Evolutionary conservation across 2,329 filamentous ascomycete species (phyloP), one percentile per base, ranked within the genome.

Genomic region (Aspergillus ustus): DNA sequence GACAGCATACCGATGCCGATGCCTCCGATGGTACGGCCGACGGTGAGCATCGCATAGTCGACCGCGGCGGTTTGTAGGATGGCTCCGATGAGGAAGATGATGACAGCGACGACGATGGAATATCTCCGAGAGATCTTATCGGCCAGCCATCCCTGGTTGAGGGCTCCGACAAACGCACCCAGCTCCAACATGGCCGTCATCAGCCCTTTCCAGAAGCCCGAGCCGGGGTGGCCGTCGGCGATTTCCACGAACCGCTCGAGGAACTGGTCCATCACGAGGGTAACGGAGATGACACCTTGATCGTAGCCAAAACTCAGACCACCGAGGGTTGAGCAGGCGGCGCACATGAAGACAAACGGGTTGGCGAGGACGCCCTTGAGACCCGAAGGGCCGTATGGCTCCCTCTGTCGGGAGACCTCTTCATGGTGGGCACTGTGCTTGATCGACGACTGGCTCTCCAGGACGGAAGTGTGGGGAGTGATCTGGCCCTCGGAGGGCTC

Each of bases 161-260:
- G 57, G 3, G 80, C 80, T 55, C 80, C 77, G 3, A 80, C 53
- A 19, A 84, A 71, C 8, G 83, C 83, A n/a, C 83, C 83, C 20
- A 85, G 66, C 62, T 85, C 82, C 53, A 85, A 81, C 82, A 85
- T 85, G 3, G 83, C 83, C 8, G 83, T 85, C 74, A 85, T 75
- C 63, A 80, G 61, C n/a, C 78, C 78, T 61, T 79, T 80, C 70
- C 74, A 77, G 61, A 80, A 80, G 0, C 77, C 76, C 6, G 74
- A 71, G 6, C 75, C 75, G 7, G 78, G 55, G 44, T 57, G 55
- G 8, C 46, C 75, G 7, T 70, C 71, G 19, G 76, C 73, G 3
- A 83, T 77, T 15, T 76, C 75, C 11, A 80, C 74, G 57, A 84
- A 84, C 1, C 74, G 73, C 0, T 74, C 72, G 3, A 83, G 71